These are phyloP conservation scores for Mikania micrantha DNA, from an alignment of 129 eudicot genomes.

Conservation along the genomic window DNA sequence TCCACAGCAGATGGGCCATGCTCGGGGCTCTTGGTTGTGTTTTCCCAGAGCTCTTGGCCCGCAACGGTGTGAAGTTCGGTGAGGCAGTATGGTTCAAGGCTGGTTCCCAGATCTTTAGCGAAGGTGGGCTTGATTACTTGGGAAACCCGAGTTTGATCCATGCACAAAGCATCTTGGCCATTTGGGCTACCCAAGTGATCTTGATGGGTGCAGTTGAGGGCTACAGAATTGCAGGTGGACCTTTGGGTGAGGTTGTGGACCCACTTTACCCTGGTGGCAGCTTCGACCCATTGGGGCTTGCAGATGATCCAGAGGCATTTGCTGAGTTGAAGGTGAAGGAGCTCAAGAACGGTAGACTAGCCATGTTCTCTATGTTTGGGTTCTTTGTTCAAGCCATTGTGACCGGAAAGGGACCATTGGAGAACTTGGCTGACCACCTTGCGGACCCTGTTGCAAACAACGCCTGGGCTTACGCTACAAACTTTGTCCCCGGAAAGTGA, in stretches of 20 bases:
- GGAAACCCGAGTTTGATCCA: constrained; percentile 65
- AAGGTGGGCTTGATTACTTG: constrained; percentile 65
- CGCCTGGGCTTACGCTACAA: constrained; percentile 26
- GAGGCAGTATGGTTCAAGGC: constrained; percentile 81
- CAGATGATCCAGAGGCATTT: constrained; percentile 55
- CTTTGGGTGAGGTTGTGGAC: constrained; percentile 47
- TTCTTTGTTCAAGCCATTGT: constrained; percentile 25
- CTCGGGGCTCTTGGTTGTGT: constrained; percentile 60
- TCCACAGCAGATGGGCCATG: constrained; percentile 39
- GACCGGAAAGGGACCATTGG: constrained; percentile 28
- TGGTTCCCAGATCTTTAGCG: constrained; percentile 64
- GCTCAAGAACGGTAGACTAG: constrained; percentile 51
- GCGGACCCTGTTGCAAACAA: constrained; percentile 25
- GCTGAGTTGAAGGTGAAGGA: constrained; percentile 60
- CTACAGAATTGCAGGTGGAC: constrained; percentile 61
- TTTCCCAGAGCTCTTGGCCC: constrained; percentile 68
- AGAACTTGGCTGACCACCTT: constrained; percentile 23
- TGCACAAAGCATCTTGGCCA: constrained; percentile 70
- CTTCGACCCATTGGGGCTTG: constrained; percentile 60
- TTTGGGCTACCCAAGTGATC: constrained; percentile 59
- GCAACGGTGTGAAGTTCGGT: constrained; percentile 68
- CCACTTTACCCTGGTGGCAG: constrained; percentile 62
- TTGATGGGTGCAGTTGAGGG: constrained; percentile 77
- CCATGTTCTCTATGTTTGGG: constrained; percentile 49
- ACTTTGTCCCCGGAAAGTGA: constrained; percentile 30